Base-by-base conservation (phyloP, 768 basidiomycete genomes). In the Amanita exitialis region DNA sequence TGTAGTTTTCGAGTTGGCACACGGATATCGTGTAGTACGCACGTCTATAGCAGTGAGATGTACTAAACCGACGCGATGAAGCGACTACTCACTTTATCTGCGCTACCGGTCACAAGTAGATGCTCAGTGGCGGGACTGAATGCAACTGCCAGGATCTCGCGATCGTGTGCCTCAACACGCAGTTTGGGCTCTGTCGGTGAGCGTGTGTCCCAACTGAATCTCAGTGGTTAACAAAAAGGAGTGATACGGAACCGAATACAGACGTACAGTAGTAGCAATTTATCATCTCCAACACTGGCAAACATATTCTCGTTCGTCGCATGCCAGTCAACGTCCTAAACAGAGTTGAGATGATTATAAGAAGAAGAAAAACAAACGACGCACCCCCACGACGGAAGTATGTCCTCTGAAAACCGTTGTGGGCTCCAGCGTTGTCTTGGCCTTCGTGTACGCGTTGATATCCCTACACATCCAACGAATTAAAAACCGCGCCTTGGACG, bases 291-390 rank as follows among this genome's bases (percentile, higher is more conserved):
- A 28, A 95, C 96, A 57, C 94, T 97, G 2, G 86, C 93, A 59
- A 98, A 91, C 44, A 92, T 69, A 59, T 84, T 82, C 53, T 91
- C 90, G 59, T 85, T 73, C 3, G 75, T 79, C 1, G 82, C 72
- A 66, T 95, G 86, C 96, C 96, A 99, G 59, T 96, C 93, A 4
- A 99, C 94, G 62, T 99, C 96, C 91, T 95, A 54, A n/a, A 16
- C 45, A 10, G 35, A 43, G 54, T 28, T 60, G 47, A 28, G 20
- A 46, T 52, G 32, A 52, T 32, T 18, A n/a, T 16, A 21, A 10
- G 34, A 25, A 44, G 12, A 15, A 46, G 7, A 47, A 47, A 25
- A 35, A 37, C n/a, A 21, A 12, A 30, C 12, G 0, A 74, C 88
- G 23, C 65, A 94, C 93, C 28, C 92, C 93, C 47, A 99, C 96